Base-by-base conservation (phyloP, 2,329 filamentous ascomycete genomes). In the Fusarium nurragi region DNA sequence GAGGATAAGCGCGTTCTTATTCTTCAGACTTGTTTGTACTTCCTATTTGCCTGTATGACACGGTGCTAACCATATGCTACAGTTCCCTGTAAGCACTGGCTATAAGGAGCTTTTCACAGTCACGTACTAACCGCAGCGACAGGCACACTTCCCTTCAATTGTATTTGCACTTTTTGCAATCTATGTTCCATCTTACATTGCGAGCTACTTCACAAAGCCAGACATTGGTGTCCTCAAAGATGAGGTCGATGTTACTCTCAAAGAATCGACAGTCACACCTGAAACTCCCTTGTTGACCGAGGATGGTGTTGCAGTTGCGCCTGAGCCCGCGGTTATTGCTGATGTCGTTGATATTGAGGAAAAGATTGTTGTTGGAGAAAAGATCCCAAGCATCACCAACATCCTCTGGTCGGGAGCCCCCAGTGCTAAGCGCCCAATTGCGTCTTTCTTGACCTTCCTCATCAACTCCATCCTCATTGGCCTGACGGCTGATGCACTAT, bases 401-500 rank as follows among this genome's bases (percentile, higher is more conserved):
- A 91, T 92, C 4, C 80, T 98, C 8, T 78, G 96, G 22, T 87
- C 87, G 4, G 95, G 95, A 5, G 79, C 90, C 0, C 94, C 95
- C 2, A 93, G 88, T 69, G 86, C 90, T 8, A 84, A 82, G n/a
- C 92, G 88, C 48, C 79, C 86, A 13, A 70, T 88, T 21, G 83
- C 88, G 69, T 94, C 91, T 19, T 77, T 86, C 43, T 68, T 88
- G 23, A 92, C 91, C 0, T 86, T 93, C 48, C 77, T 88, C 25
- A 84, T 95, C 74, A 98, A 98, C 75, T 73, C 88, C 18, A 77
- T 84, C 4, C 80, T 95, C 37, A 83, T 93, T 7, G 80, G 86
- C 10, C 86, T 94, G 77, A 86, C 89, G 0, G 83, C 89, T 23
- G 95, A 99, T 75, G 86, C 94, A 36, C 83, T 97, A 14, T 93